phyloP scores from a whole-genome alignment of 2,329 filamentous ascomycete species.

The Teratosphaeria gauchensis region DNA sequence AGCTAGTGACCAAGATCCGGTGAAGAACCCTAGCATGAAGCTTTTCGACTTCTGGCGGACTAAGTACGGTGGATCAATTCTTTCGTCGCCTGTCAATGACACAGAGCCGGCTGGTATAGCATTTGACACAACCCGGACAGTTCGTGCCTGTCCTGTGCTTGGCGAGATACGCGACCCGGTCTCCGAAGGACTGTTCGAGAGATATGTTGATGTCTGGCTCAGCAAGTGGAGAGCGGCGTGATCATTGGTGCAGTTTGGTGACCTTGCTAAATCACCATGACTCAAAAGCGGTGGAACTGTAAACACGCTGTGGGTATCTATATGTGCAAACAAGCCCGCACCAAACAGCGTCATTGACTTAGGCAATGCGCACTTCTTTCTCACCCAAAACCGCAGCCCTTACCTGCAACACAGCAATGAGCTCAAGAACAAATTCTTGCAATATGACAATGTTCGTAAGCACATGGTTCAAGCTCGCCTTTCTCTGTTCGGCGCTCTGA shows the following conservation, averaged over 20 bases:
- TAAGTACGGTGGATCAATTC: conserved; percentile 17
- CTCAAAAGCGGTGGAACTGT: not conserved
- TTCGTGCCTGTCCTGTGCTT: conserved; percentile 8
- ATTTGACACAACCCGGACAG: conserved; percentile 13
- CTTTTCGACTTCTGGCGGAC: conserved; percentile 22
- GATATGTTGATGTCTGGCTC: conserved; percentile 15
- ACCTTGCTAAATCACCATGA: not conserved
- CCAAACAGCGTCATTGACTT: not conserved
- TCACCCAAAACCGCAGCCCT: conserved; percentile 37
- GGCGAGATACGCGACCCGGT: conserved; percentile 9
- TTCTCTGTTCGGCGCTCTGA: conserved; percentile 18
- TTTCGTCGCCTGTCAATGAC: conserved; percentile 1
- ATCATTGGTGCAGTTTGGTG: not conserved
- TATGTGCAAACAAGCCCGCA: not conserved
- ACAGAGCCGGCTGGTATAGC: not conserved
- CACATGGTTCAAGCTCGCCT: conserved; percentile 38
- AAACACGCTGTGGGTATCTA: not conserved
- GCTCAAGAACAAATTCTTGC: conserved; percentile 42
- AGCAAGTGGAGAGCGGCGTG: conserved; percentile 7
- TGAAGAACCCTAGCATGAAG: conserved; percentile 23
- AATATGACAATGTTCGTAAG: conserved; percentile 42
- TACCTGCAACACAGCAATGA: conserved; percentile 40
- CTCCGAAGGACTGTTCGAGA: conserved; percentile 11
- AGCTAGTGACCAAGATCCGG: conserved; percentile 17
- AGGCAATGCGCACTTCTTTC: conserved; percentile 26